Evolutionary conservation across 169 alveolate species (phyloP).

Genomic region (Ichthyophthirius multifiliis): DNA sequence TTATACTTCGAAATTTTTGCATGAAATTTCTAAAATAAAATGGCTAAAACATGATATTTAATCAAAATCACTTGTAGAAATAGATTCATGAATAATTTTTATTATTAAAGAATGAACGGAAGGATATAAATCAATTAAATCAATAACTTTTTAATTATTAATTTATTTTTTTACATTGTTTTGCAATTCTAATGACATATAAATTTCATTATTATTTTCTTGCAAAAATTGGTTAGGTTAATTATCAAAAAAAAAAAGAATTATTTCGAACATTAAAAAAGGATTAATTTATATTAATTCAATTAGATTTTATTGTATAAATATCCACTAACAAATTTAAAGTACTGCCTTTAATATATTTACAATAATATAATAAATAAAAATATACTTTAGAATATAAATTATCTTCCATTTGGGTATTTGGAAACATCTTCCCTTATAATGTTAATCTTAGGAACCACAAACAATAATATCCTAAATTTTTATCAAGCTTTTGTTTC

Average conservation of each 20-base stretch:
- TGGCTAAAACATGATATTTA: background rate
- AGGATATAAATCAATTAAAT: background rate
- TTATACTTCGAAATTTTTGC: background rate
- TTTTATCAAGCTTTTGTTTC: background rate
- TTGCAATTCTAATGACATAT: background rate
- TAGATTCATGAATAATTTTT: background rate
- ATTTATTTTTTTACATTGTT: background rate
- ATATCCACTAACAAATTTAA: background rate
- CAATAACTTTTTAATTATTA: background rate
- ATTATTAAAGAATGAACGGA: background rate
- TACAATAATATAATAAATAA: background rate
- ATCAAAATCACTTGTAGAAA: background rate
- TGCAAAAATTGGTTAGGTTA: background rate
- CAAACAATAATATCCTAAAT: background rate
- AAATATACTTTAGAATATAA: background rate
- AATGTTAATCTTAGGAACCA: background rate
- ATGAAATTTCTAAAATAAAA: background rate
- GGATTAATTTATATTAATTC: background rate
- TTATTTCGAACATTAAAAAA: background rate
- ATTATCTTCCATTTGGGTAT: background rate
- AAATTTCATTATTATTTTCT: background rate
- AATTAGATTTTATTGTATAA: background rate
- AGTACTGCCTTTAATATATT: background rate
- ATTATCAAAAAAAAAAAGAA: background rate
- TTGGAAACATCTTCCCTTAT: background rate